These are phyloP conservation scores for Erigeron canadensis DNA, from an alignment of 129 eudicot genomes.

Conservation along the genomic window DNA sequence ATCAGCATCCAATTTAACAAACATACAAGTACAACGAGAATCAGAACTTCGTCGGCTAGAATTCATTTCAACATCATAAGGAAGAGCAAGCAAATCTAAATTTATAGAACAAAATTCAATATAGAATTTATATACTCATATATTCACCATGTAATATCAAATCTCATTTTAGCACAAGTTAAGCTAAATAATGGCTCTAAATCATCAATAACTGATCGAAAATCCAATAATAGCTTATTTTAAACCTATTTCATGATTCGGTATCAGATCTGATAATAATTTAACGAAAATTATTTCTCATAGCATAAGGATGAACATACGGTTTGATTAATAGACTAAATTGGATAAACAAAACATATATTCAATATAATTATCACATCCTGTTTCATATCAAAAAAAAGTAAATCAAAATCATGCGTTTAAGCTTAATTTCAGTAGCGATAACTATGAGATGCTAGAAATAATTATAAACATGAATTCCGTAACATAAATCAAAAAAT, in stretches of 20 bases:
- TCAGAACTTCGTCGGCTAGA: conserved; percentile 2
- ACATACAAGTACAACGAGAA: background rate
- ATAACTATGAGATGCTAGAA: conserved; percentile 1
- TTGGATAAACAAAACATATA: background rate
- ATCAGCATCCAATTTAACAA: background rate
- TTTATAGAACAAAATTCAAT: background rate
- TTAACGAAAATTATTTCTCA: conserved; percentile 10
- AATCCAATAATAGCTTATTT: conserved; percentile 5
- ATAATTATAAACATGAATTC: conserved; percentile 3
- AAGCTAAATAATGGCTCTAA: conserved; percentile 22
- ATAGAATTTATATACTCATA: background rate
- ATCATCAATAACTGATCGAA: conserved; percentile 1
- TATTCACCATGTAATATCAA: background rate
- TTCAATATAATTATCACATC: conserved; percentile 5
- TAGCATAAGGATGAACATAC: background rate
- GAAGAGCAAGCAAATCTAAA: background rate
- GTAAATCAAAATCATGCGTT: background rate
- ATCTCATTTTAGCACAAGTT: conserved; percentile 2
- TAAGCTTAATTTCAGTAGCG: conserved; percentile 23
- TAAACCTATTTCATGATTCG: background rate
- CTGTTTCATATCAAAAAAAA: conserved; percentile 1
- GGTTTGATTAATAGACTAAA: background rate
- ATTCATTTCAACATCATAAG: conserved; percentile 7
- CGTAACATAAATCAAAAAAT: conserved; percentile 14
- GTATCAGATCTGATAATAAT: background rate